Percentiles rank a stretch among this genome's conserved stretches.
Evolutionary conservation across 495 filamentous ascomycete genomes (phyloP).

Genomic region (Daldinia caldariorum): DNA sequence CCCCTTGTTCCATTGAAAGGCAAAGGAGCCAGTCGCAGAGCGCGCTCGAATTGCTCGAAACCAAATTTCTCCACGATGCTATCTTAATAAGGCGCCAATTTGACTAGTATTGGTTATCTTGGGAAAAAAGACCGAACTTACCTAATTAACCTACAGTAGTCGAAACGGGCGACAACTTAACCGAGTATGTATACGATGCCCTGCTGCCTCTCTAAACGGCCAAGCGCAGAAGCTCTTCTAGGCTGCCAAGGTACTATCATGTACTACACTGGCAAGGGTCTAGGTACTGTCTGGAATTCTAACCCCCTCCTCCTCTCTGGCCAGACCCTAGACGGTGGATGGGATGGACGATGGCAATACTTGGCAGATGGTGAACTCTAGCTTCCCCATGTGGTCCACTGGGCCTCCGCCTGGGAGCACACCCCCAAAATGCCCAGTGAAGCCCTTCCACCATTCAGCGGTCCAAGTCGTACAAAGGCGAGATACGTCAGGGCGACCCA

Average conservation of each 20-base stretch:
- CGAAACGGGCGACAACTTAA: conserved; percentile 38
- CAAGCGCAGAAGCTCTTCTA: conserved; percentile 25
- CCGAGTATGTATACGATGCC: conserved; percentile 24
- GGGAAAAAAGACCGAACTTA: conserved; percentile 23
- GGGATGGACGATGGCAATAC: conserved; percentile 24
- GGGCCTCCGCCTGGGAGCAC: conserved; percentile 26
- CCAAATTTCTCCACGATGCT: conserved; percentile 27
- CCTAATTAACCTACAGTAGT: conserved; percentile 40
- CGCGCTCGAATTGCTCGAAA: neutral
- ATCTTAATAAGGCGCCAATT: conserved; percentile 17
- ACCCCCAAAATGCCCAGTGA: neutral
- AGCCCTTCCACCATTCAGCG: conserved; percentile 24
- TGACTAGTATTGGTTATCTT: conserved; percentile 8
- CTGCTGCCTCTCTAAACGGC: conserved; percentile 26
- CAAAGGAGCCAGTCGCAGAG: neutral
- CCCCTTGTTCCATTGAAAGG: neutral
- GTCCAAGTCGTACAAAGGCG: conserved; percentile 7
- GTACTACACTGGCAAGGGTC: conserved; percentile 11
- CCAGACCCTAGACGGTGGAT: conserved; percentile 19
- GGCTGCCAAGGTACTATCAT: neutral
- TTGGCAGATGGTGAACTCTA: conserved; percentile 40
- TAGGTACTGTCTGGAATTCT: conserved; percentile 26
- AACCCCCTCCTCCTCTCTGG: conserved; percentile 9
- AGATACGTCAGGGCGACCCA: conserved; percentile 38
- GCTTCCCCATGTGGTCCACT: conserved; percentile 42